These are phyloP conservation scores for Trichoderma sp. DNA, from an alignment of 2,329 filamentous ascomycete genomes.

Conservation along the genomic window DNA sequence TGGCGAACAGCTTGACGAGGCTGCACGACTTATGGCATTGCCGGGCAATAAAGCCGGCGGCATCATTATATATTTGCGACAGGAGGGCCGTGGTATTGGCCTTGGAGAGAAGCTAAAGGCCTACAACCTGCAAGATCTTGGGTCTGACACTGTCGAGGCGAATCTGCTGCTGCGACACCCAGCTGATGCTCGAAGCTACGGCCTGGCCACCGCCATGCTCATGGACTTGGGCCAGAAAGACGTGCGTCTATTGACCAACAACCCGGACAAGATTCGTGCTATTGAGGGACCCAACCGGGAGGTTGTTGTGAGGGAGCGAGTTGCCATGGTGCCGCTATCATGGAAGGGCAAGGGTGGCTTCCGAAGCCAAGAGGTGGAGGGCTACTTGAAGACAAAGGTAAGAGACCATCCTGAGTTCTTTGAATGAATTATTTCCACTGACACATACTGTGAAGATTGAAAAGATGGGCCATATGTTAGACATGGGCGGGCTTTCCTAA, in stretches of 20 bases:
- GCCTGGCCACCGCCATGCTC: slow-evolving; percentile 92
- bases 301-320: slow-evolving; percentile 80
- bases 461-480: slow-evolving; percentile 81
- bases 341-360: slow-evolving; percentile 88
- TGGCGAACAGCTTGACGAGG: slow-evolving; percentile 95
- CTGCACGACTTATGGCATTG: slow-evolving; percentile 85
- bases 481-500: slow-evolving; percentile 42
- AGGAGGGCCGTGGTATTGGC: slow-evolving; percentile 94
- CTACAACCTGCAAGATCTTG: slow-evolving; percentile 95
- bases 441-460: slow-evolving; percentile 58
- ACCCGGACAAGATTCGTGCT: slow-evolving; percentile 92
- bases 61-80: slow-evolving; percentile 91
- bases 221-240: slow-evolving; percentile 77
- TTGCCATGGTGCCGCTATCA: slow-evolving; percentile 91
- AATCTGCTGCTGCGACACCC: slow-evolving; percentile 89
- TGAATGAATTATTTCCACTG: slow-evolving; percentile 17
- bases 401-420: slow-evolving; percentile 28
- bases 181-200: slow-evolving; percentile 91
- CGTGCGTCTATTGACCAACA: slow-evolving; percentile 86
- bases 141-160: slow-evolving; percentile 95
- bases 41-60: slow-evolving; percentile 64
- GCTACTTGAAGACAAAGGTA: slow-evolving; percentile 93
- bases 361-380: slow-evolving; percentile 82
- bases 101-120: slow-evolving; percentile 95
- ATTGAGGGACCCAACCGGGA: slow-evolving; percentile 90